phyloP scores from a whole-genome alignment of 495 filamentous ascomycete genomes.

The Hyphodiscus hymeniophilus region DNA sequence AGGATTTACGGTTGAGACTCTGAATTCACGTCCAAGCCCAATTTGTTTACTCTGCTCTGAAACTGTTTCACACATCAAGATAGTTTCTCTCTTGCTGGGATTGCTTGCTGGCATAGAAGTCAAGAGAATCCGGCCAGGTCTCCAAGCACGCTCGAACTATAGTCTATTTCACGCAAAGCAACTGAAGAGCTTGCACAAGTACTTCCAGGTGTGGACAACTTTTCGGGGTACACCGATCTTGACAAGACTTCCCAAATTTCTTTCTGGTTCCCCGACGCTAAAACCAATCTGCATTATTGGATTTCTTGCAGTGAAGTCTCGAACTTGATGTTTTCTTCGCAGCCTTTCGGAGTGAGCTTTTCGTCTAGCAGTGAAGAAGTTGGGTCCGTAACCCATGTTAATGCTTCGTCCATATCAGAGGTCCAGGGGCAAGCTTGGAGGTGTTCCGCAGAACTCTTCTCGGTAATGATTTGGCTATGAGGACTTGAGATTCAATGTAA shows the following conservation, averaged over 20 bases:
- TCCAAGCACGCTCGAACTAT: slow-evolving; percentile 9
- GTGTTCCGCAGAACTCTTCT: slow-evolving; percentile 46
- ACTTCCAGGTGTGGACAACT: slow-evolving; percentile 13
- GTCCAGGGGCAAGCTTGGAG: slow-evolving; percentile 39
- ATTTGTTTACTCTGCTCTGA: too few species aligned
- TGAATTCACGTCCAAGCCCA: too few species aligned
- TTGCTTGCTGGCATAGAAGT: neutral
- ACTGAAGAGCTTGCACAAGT: slow-evolving; percentile 26
- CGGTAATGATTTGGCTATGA: slow-evolving; percentile 48
- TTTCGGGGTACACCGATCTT: slow-evolving; percentile 36
- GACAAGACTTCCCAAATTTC: slow-evolving; percentile 23
- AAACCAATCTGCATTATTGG: slow-evolving; percentile 31
- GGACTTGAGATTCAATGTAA: slow-evolving; percentile 1
- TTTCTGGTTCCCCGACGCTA: slow-evolving; percentile 40
- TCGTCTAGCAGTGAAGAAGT: slow-evolving; percentile 30
- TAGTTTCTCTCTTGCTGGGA: neutral
- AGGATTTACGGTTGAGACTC: too few species aligned
- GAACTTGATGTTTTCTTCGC: slow-evolving; percentile 49
- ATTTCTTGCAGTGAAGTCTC: slow-evolving; percentile 48
- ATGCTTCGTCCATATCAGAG: neutral
- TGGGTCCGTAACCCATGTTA: slow-evolving; percentile 5
- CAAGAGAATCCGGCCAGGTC: slow-evolving; percentile 4
- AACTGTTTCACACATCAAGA: too few species aligned
- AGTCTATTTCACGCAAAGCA: slow-evolving; percentile 27
- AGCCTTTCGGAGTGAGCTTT: slow-evolving; percentile 50